Evolutionary conservation across 768 basidiomycete genomes (phyloP).

Genomic region (Boletales sp.): DNA sequence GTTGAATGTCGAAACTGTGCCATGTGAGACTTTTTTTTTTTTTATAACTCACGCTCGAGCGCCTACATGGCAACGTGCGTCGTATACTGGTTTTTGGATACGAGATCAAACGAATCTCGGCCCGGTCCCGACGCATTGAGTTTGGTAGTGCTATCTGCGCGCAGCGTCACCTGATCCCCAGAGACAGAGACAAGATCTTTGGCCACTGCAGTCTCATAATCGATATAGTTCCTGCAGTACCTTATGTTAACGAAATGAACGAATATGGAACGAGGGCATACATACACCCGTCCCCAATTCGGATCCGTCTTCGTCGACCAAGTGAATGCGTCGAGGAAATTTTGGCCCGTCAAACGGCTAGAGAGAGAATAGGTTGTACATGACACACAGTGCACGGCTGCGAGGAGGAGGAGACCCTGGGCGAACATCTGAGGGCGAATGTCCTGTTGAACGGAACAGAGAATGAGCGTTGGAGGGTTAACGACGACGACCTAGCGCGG

Average conservation of each 20-base stretch:
- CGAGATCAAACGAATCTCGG: constrained; percentile 33
- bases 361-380: constrained; percentile 45
- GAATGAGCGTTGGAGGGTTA: no score
- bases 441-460: no score
- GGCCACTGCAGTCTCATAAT: constrained; percentile 46
- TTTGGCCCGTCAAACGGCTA: constrained; percentile 45
- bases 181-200: constrained; percentile 57
- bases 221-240: constrained; percentile 39
- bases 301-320: constrained; percentile 26
- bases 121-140: constrained; percentile 31
- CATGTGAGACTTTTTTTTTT: neutral
- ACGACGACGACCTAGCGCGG: no score
- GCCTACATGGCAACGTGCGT: constrained; percentile 33
- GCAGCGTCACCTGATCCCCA: constrained; percentile 35
- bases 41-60: constrained; percentile 5
- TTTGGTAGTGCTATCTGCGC: constrained; percentile 32
- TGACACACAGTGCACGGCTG: constrained; percentile 6
- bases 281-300: constrained; percentile 29
- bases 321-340: constrained; percentile 40
- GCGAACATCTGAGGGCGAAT: neutral
- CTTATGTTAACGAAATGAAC: neutral
- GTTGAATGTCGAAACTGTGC: constrained; percentile 32
- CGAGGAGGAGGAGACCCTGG: constrained; percentile 7
- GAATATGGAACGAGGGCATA: neutral
- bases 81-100: constrained; percentile 27